A percentile compares a stretch with the other conserved stretches of the same genome.
These are phyloP conservation scores for Conticribra weissflogii DNA, from an alignment of 108 stramenopile species.

Conservation along the genomic window DNA sequence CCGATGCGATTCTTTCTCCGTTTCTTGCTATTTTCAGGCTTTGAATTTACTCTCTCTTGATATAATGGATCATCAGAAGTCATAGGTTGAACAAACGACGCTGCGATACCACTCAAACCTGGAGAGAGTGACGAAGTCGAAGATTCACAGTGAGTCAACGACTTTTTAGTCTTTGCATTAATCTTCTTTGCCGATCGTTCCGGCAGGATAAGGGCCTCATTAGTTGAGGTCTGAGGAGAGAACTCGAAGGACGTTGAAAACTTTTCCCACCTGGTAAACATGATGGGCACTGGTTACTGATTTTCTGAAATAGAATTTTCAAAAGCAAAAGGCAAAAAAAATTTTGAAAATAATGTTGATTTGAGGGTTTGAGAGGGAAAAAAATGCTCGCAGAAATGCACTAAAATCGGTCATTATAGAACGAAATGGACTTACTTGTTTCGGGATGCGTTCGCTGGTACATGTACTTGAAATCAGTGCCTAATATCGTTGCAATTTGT, in stretches of 20 bases:
- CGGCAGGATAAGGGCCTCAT: background rate
- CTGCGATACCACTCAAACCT: slow-evolving; percentile 14
- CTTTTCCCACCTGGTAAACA: slow-evolving; percentile 49
- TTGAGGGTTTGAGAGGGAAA: no score
- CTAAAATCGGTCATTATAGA: no score
- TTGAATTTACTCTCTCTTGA: slow-evolving; percentile 29
- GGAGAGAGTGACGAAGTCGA: no score
- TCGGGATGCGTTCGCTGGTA: no score
- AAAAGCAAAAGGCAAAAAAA: no score
- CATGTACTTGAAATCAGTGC: no score
- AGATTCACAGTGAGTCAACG: slow-evolving; percentile 1
- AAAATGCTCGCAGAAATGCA: no score
- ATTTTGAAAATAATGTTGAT: no score
- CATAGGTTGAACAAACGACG: slow-evolving; percentile 29
- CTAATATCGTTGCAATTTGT: no score
- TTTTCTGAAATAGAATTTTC: no score
- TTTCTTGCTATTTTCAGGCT: slow-evolving; percentile 27
- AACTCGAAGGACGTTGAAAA: slow-evolving; percentile 36
- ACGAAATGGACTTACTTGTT: no score
- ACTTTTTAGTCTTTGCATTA: slow-evolving; percentile 12
- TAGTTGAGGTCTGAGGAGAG: background rate
- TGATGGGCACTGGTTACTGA: no score
- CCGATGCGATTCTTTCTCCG: slow-evolving; percentile 28
- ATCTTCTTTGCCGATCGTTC: slow-evolving; percentile 17
- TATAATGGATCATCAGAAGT: slow-evolving; percentile 10